A percentile compares a stretch with the other conserved stretches of the same genome.
phyloP scores from a whole-genome alignment of 179 eudicot genomes.

The Amaranthus tricolor region DNA sequence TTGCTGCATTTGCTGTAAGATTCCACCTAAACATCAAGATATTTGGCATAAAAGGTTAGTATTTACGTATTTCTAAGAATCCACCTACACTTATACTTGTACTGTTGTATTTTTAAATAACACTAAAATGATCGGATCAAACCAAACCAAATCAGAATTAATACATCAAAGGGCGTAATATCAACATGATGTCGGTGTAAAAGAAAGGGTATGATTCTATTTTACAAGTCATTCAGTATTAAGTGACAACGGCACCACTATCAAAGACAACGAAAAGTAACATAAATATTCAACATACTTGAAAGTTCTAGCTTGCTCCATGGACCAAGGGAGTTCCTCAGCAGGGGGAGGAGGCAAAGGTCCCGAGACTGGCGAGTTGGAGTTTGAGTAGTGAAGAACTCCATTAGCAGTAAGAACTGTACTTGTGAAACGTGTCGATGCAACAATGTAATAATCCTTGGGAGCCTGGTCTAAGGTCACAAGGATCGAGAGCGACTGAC shows the following conservation, averaged over 20 bases:
- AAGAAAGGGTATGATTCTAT: too few species aligned
- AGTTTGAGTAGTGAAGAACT: conserved; percentile 40
- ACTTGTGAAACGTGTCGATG: conserved; percentile 42
- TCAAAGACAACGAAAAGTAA: too few species aligned
- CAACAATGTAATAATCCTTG: conserved; percentile 45
- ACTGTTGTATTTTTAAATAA: too few species aligned
- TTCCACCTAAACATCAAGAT: conserved; percentile 63
- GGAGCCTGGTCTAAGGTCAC: conserved; percentile 48
- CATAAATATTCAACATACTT: conserved; percentile 39
- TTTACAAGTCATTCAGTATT: too few species aligned
- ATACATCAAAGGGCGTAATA: not conserved
- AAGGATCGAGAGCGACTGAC: conserved; percentile 43
- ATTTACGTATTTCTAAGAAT: too few species aligned
- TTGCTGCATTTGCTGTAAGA: conserved; percentile 87
- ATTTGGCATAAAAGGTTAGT: not conserved
- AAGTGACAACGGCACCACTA: too few species aligned
- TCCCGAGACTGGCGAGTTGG: conserved; percentile 27
- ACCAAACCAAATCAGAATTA: too few species aligned
- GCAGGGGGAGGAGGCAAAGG: conserved; percentile 38
- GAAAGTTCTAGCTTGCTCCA: conserved; percentile 75
- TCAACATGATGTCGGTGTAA: too few species aligned
- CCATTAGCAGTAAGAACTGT: conserved; percentile 26
- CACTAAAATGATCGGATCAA: too few species aligned
- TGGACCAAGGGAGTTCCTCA: conserved; percentile 56
- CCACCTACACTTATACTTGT: too few species aligned